phyloP scores from a whole-genome alignment of 768 basidiomycete genomes.

The Rubroboletus pulcherrimus region DNA sequence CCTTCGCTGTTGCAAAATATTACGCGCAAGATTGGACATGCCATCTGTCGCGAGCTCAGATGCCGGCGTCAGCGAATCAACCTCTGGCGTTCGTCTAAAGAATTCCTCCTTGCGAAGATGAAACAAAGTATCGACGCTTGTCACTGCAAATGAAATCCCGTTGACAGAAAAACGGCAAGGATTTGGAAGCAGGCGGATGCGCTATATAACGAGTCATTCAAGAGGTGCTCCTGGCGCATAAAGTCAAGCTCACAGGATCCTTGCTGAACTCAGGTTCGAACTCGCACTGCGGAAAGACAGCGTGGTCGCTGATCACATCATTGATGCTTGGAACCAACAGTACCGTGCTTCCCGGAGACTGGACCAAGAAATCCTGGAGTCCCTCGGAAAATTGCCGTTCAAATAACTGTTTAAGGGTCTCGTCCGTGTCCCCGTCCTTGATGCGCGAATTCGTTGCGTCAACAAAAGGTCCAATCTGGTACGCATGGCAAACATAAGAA shows the following conservation, averaged over 20 bases:
- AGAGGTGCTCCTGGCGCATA: not conserved
- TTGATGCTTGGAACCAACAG: slow-evolving; percentile 79
- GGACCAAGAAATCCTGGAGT: slow-evolving; percentile 53
- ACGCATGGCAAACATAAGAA: not conserved
- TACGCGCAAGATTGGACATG: slow-evolving; percentile 76
- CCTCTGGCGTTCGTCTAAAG: slow-evolving; percentile 61
- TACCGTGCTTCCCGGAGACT: slow-evolving; percentile 65
- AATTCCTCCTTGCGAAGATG: slow-evolving; percentile 85
- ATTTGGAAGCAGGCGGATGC: slow-evolving; percentile 79
- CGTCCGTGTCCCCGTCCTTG: slow-evolving; percentile 68
- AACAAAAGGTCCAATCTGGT: slow-evolving; percentile 88
- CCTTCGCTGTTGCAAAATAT: slow-evolving; percentile 87
- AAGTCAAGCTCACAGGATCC: slow-evolving; percentile 48
- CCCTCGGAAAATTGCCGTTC: slow-evolving; percentile 54
- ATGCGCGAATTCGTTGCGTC: slow-evolving; percentile 74
- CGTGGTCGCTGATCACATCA: slow-evolving; percentile 76
- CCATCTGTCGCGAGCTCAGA: slow-evolving; percentile 57
- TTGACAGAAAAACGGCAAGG: slow-evolving; percentile 85
- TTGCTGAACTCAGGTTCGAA: slow-evolving; percentile 39
- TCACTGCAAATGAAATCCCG: slow-evolving; percentile 71
- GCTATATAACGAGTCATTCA: slow-evolving; percentile 39
- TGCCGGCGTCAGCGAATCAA: slow-evolving; percentile 42
- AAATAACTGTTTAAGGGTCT: slow-evolving; percentile 66
- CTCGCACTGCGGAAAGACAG: slow-evolving; percentile 81
- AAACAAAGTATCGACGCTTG: slow-evolving; percentile 86